phyloP scores from a whole-genome alignment of 2,329 filamentous ascomycete genomes.

The Fonsecaea multimorphosa region DNA sequence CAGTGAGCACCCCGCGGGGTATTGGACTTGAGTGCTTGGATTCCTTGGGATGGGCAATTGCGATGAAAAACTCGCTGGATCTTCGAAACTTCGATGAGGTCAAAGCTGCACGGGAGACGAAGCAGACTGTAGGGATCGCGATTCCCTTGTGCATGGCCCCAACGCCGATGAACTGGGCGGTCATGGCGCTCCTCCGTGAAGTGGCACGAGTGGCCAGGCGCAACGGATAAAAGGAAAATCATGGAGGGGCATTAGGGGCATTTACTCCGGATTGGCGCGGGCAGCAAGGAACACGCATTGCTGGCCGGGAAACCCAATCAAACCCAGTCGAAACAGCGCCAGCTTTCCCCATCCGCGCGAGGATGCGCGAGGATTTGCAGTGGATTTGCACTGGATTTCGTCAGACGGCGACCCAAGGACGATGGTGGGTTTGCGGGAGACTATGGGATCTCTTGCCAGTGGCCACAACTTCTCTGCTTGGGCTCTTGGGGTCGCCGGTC shows the following conservation, averaged over 20 bases:
- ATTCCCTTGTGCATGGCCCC: conserved; percentile 1
- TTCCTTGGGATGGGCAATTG: conserved; percentile 9
- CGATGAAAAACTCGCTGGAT: not conserved
- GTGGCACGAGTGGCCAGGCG: not conserved
- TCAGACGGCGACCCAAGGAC: conserved; percentile 4
- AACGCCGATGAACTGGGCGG: not conserved
- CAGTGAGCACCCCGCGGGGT: conserved; percentile 2
- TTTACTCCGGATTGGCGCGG: conserved; percentile 1
- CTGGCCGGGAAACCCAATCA: conserved; percentile 12
- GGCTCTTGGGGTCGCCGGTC: not conserved
- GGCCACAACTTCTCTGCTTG: not conserved
- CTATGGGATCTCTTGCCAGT: too few relatives aligned
- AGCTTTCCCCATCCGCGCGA: conserved; percentile 22
- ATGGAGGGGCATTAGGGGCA: conserved; percentile 20
- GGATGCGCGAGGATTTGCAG: conserved; percentile 18
- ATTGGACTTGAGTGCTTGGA: not conserved
- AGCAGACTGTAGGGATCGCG: not conserved
- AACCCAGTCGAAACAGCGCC: conserved; percentile 16
- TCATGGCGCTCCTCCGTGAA: not conserved
- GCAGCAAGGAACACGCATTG: conserved; percentile 5
- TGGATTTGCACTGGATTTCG: conserved; percentile 15
- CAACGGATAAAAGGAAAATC: conserved; percentile 32
- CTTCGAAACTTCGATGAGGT: not conserved
- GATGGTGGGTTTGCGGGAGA: conserved; percentile 1
- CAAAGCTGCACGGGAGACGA: not conserved